phyloP scores from a whole-genome alignment of 441 rosid species.

The Sinapis alba region DNA sequence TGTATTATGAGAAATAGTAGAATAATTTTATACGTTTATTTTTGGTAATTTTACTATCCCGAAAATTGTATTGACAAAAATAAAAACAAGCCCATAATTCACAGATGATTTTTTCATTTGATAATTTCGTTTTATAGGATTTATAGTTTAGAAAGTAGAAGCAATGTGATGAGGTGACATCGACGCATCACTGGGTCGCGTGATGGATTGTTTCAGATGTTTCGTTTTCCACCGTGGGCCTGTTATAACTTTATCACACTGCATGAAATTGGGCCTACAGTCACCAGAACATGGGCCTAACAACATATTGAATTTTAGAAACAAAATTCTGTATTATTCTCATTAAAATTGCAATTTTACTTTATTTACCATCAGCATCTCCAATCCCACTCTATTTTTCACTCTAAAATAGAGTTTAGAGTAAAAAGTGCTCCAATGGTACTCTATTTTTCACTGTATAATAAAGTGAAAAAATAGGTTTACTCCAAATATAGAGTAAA shows the following conservation, averaged over 20 bases:
- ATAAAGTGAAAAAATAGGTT: too few relatives aligned
- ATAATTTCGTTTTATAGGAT: neutral
- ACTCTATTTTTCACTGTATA: too few relatives aligned
- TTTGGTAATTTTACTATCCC: neutral
- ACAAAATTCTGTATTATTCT: neutral
- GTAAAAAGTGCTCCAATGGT: too few relatives aligned
- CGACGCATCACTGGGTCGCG: conserved; percentile 14
- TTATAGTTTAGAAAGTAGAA: neutral
- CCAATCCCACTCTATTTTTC: too few relatives aligned
- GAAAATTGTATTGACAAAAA: neutral
- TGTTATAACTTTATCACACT: neutral
- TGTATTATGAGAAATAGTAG: neutral
- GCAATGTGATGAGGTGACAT: conserved; percentile 1
- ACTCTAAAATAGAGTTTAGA: too few relatives aligned
- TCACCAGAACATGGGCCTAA: conserved; percentile 13
- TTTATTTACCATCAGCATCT: too few relatives aligned
- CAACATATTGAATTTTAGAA: neutral
- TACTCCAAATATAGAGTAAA: too few relatives aligned
- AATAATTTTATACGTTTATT: neutral
- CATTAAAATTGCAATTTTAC: too few relatives aligned
- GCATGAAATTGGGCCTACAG: conserved; percentile 1
- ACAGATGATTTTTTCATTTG: neutral
- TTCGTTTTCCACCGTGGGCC: conserved; percentile 16
- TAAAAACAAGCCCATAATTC: neutral
- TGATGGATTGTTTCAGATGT: neutral